Evolutionary conservation across 805 yeast species (phyloP).

Genomic region (Wickerhamiella kazuoi): DNA sequence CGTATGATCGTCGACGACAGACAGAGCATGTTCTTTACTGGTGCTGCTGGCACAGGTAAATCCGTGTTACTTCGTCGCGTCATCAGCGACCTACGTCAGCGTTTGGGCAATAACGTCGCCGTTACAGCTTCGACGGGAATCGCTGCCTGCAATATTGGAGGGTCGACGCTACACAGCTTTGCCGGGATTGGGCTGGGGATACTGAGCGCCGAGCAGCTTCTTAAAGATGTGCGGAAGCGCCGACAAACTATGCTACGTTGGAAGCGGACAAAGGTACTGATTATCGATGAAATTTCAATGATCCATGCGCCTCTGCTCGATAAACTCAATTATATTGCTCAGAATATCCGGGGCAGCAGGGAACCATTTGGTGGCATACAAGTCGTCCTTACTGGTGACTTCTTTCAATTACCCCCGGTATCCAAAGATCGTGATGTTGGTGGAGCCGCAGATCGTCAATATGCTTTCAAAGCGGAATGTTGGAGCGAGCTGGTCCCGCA

Average conservation of each 20-base stretch:
- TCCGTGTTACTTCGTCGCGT: constrained; percentile 65
- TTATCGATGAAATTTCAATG: constrained; percentile 92
- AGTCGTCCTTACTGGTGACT: constrained; percentile 80
- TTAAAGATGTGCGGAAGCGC: constrained; percentile 32
- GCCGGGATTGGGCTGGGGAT: constrained; percentile 72
- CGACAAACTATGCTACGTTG: constrained; percentile 34
- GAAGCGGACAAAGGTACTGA: constrained; percentile 49
- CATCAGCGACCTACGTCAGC: constrained; percentile 32
- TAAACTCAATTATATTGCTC: constrained; percentile 56
- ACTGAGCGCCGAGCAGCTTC: constrained; percentile 30
- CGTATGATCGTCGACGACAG: constrained; percentile 42
- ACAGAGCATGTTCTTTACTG: constrained; percentile 70
- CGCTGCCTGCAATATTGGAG: constrained; percentile 90
- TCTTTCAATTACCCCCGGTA: constrained; percentile 91
- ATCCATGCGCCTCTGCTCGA: constrained; percentile 63
- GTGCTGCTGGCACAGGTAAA: constrained; percentile 98
- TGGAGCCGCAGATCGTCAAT: constrained; percentile 20
- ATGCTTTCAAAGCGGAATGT: constrained; percentile 55
- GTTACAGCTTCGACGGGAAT: constrained; percentile 92
- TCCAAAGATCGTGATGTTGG: constrained; percentile 21
- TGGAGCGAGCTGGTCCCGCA: constrained; percentile 51
- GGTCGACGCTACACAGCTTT: constrained; percentile 70
- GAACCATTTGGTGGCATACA: constrained; percentile 91
- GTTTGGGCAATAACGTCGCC: constrained; percentile 41
- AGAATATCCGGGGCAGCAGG: constrained; percentile 28